Evolutionary conservation across 805 yeast genomes (phyloP), one percentile per base, ranked within the genome.

Genomic region (Metschnikowia dekortorum): DNA sequence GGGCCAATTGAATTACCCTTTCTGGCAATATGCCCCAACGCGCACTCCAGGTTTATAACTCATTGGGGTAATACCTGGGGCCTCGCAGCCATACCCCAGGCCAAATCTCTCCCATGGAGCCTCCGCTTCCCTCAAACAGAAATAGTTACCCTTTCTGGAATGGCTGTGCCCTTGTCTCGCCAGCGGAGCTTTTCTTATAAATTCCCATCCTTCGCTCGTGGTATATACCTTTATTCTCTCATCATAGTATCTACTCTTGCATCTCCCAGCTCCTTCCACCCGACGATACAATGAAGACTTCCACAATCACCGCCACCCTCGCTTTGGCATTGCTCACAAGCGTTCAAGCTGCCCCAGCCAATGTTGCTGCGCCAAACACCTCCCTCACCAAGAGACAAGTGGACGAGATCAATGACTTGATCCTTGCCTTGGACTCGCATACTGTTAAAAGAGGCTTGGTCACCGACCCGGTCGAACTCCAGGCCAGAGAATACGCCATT

Each of bases 401-500:
- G 16, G 59, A 53, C 10, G 50, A 58, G 9, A 49, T 71, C 40
- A 62, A 62, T 49, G 60, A 59, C 47, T 62, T 65, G 44, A 60
- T 71, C 53, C 63, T 61, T 28, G 49, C 53, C 35, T 58, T 73
- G 54, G 52, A 71, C 41, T 58, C 58, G 11, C 64, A 57, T 59
- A 57, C 58, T 13, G 62, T 57, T 43, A 70, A 70, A 56, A 69
- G 75, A 64, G 62, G 61, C 43, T 44, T 30, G 44, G 54, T 45
- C 37, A 53, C 46, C 16, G 61, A 55, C 32, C 49, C 54, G 0
- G 52, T 48, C 7, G 71, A 70, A 49, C 53, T 70, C 10, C 60
- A 61, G 16, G 61, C 62, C 38, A 73, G 78, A 69, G 76, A 70
- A 49, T 61, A 61, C 49, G 66, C 67, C 44, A 71, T 70, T 55